Conservation (phyloP, 164 flowering plant genomes). For the Cinnamomum micranthum region DNA sequence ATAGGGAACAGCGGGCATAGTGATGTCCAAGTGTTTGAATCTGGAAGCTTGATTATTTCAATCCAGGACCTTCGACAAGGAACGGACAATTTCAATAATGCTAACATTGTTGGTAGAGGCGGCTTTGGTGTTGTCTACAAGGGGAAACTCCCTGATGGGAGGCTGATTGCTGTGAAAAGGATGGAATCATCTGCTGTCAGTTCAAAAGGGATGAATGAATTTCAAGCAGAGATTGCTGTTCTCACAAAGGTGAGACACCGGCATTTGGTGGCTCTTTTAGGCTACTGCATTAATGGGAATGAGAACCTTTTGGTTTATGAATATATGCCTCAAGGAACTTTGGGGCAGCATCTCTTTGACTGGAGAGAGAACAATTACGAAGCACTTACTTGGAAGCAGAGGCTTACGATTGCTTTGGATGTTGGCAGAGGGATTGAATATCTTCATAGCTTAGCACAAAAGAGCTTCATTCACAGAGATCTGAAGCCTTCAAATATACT, state of each 20-base stretch:
- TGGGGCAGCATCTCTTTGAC: constrained; percentile 43
- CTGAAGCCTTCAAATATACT: constrained; percentile 51
- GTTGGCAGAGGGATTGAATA: constrained; percentile 59
- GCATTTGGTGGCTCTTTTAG: constrained; percentile 48
- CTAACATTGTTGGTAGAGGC: constrained; percentile 43
- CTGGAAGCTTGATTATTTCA: constrained; percentile 38
- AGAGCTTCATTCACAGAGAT: constrained; percentile 55
- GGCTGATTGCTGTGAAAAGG: constrained; percentile 49
- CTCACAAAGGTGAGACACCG: constrained; percentile 53
- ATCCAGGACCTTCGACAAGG: constrained; percentile 45
- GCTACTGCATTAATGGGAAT: constrained; percentile 38
- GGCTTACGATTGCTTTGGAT: constrained; percentile 45
- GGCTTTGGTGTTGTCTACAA: constrained; percentile 58
- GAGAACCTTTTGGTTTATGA: constrained; percentile 54
- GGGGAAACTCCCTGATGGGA: constrained; percentile 49
- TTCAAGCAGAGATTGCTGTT: constrained; percentile 51
- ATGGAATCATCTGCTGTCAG: constrained; percentile 38
- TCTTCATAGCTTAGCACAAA: constrained; percentile 52
- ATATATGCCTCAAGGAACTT: constrained; percentile 57
- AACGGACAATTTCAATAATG: constrained; percentile 40
- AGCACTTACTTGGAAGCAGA: constrained; percentile 49
- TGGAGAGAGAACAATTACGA: constrained; percentile 14
- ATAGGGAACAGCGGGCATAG: constrained; percentile 25
- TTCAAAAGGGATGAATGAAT: constrained; percentile 43
- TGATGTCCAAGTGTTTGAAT: constrained; percentile 26